phyloP scores from a whole-genome alignment of 129 eudicot genomes.

The Saposhnikovia divaricata region DNA sequence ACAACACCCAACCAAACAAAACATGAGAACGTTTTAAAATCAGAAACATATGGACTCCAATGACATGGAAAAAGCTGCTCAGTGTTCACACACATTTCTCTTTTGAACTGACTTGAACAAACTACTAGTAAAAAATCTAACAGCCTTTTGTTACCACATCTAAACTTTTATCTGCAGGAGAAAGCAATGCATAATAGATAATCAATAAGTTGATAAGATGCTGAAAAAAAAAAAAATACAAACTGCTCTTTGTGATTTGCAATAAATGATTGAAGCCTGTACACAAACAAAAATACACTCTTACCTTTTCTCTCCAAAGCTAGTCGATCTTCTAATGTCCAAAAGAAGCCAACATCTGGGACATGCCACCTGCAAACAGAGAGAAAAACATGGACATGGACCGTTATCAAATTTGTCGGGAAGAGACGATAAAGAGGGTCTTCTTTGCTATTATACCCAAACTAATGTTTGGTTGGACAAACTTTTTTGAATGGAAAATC shows the following conservation, averaged over 20 bases:
- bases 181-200: background rate
- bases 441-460: background rate
- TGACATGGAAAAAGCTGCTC: too few relatives aligned
- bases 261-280: background rate
- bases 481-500: background rate
- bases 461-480: background rate
- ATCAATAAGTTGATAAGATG: too few relatives aligned
- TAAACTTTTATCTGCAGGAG: background rate
- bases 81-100: too few relatives aligned
- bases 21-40: too few relatives aligned
- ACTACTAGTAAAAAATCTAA: too few relatives aligned
- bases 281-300: background rate
- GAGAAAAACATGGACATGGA: constrained; percentile 1
- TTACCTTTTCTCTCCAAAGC: background rate
- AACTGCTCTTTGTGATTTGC: background rate
- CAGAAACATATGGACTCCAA: too few relatives aligned
- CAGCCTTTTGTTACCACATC: too few relatives aligned
- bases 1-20: too few relatives aligned
- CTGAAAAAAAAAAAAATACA: background rate
- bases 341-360: background rate
- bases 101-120: too few relatives aligned
- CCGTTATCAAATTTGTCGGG: background rate
- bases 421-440: background rate
- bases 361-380: background rate
- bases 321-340: background rate